phyloP scores from a whole-genome alignment of 768 basidiomycete species.

The Plicaturopsis crispa region DNA sequence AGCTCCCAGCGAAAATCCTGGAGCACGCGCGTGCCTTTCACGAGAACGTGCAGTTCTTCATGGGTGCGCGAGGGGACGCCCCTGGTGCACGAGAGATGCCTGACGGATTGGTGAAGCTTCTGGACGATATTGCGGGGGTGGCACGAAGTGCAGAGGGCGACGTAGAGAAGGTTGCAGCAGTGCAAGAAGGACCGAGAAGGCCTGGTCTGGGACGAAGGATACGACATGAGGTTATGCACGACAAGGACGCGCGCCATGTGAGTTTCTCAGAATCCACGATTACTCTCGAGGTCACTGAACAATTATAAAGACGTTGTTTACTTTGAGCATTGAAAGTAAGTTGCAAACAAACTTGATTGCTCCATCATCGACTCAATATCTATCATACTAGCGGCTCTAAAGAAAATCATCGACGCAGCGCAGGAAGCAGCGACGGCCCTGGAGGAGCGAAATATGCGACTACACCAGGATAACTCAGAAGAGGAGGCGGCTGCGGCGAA shows the following conservation, averaged over 20 bases:
- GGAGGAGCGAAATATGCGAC: slow-evolving; percentile 13
- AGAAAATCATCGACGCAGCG: slow-evolving; percentile 11
- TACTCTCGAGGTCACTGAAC: background rate
- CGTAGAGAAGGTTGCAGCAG: no score
- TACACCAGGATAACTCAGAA: no score
- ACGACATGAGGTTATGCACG: slow-evolving; percentile 34
- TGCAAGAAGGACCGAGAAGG: no score
- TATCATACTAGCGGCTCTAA: slow-evolving; percentile 7
- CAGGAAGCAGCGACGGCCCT: slow-evolving; percentile 10
- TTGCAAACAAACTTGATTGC: background rate
- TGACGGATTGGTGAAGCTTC: slow-evolving; percentile 21
- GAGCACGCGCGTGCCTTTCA: slow-evolving; percentile 29
- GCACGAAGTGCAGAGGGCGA: no score
- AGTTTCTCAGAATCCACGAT: slow-evolving; percentile 5
- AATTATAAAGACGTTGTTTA: slow-evolving; percentile 28
- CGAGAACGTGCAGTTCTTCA: slow-evolving; percentile 30
- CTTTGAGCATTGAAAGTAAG: slow-evolving; percentile 41
- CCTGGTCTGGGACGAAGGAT: slow-evolving; percentile 21
- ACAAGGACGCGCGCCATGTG: slow-evolving; percentile 35
- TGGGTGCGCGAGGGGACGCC: slow-evolving; percentile 9
- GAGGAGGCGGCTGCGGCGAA: no score
- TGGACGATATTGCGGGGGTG: slow-evolving; percentile 32
- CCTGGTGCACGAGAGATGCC: slow-evolving; percentile 6
- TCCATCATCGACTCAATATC: background rate
- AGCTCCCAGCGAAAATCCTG: slow-evolving; percentile 30